Conservation (phyloP, 495 filamentous ascomycete genomes). For the Sordaria brevicollis region DNA sequence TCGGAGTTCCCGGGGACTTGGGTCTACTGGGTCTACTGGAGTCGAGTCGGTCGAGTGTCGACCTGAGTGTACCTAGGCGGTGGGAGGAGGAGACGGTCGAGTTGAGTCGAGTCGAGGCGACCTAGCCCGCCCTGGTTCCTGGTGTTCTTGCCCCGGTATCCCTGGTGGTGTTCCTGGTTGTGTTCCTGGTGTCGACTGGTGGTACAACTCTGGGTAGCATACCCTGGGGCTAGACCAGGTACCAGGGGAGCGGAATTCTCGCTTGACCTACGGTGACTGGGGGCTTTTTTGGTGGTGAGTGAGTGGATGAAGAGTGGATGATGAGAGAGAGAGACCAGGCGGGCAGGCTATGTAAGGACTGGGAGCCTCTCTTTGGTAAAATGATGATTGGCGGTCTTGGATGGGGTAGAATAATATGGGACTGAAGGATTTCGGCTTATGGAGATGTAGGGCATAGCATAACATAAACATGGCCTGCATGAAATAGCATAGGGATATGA, state of each 20-base stretch:
- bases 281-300: too few relatives aligned
- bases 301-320: too few relatives aligned
- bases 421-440: not conserved
- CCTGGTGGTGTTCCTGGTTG: too few relatives aligned
- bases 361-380: not conserved
- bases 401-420: not conserved
- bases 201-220: not conserved
- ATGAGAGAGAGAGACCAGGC: not conserved
- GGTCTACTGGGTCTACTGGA: not conserved
- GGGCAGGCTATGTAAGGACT: too few relatives aligned
- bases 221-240: not conserved
- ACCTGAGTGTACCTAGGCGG: too few relatives aligned
- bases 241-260: not conserved
- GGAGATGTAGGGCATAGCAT: not conserved
- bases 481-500: not conserved
- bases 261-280: not conserved
- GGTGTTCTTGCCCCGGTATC: too few relatives aligned
- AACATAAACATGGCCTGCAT: not conserved
- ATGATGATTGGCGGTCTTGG: not conserved
- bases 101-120: too few relatives aligned
- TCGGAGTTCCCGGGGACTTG: not conserved
- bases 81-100: too few relatives aligned
- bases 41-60: too few relatives aligned
- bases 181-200: too few relatives aligned
- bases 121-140: not conserved